Conservation (phyloP, 1,284 basidiomycete genomes). For the Rhodotorula mucilaginosa region DNA sequence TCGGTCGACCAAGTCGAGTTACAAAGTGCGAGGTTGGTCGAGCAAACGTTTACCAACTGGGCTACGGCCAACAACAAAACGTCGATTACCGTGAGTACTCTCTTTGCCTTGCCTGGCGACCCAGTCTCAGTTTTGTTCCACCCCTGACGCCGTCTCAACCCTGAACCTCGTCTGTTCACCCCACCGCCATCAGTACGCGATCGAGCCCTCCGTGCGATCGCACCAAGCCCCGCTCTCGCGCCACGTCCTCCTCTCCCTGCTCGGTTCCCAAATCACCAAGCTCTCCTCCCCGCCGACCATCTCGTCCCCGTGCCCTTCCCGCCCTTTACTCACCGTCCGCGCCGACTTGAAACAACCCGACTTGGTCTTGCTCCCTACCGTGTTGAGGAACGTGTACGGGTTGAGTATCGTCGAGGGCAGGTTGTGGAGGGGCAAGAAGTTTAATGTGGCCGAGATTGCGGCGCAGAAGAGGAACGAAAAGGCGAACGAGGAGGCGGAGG, state of each 20-base stretch:
- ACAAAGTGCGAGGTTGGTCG: constrained; percentile 14
- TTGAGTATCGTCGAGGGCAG: constrained; percentile 34
- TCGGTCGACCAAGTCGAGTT: constrained; percentile 23
- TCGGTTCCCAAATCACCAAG: constrained; percentile 15
- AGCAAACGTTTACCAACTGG: constrained; percentile 25
- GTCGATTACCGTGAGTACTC: constrained; percentile 17
- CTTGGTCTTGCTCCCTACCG: constrained; percentile 36
- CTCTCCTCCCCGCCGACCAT: constrained; percentile 23
- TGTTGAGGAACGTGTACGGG: constrained; percentile 32
- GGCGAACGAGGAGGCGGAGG: constrained; percentile 11
- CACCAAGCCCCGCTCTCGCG: constrained; percentile 34
- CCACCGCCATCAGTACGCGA: constrained; percentile 21
- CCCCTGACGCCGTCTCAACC: background rate
- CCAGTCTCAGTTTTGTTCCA: background rate
- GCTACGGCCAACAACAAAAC: constrained; percentile 18
- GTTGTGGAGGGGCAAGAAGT: constrained; percentile 36
- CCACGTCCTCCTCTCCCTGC: constrained; percentile 22
- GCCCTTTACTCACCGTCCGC: constrained; percentile 13
- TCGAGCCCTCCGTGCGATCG: constrained; percentile 36
- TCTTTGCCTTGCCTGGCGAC: background rate
- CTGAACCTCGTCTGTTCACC: too few relatives aligned
- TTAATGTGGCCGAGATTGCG: constrained; percentile 34
- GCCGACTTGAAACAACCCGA: constrained; percentile 37
- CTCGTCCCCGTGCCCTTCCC: constrained; percentile 16
- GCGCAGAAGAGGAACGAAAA: constrained; percentile 15